Conservation (phyloP, 1,284 basidiomycete genomes). For the Neotropicomus parvogracilis region DNA sequence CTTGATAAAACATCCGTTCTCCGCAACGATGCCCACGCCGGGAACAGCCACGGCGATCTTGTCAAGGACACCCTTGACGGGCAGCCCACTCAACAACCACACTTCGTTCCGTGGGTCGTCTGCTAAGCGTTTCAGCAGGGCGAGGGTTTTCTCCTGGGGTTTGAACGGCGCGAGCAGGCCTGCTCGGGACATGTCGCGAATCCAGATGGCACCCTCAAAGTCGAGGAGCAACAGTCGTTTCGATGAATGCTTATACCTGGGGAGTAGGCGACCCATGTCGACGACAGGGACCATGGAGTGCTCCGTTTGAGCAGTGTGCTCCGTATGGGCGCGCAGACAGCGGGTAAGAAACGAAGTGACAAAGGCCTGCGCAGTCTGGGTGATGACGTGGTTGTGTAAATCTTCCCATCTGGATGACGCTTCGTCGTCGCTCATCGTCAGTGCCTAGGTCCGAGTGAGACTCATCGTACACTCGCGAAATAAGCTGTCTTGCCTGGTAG, state of each 20-base stretch:
- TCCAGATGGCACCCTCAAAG: conserved; percentile 76
- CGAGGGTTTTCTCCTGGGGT: conserved; percentile 53
- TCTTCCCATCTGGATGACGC: conserved; percentile 78
- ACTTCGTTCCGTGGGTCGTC: conserved; percentile 72
- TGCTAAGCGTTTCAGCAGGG: conserved; percentile 57
- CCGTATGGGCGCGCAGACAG: conserved; percentile 64
- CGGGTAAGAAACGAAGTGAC: conserved; percentile 76
- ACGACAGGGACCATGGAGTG: conserved; percentile 45
- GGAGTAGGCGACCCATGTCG: conserved; percentile 50
- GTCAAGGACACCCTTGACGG: conserved; percentile 60
- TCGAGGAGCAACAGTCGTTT: conserved; percentile 73
- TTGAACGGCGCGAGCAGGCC: conserved; percentile 45
- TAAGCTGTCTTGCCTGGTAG: conserved; percentile 38
- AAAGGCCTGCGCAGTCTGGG: conserved; percentile 84
- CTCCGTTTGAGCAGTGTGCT: conserved; percentile 45
- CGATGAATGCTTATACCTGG: conserved; percentile 58
- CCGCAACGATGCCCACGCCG: conserved; percentile 77
- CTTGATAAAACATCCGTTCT: conserved; percentile 86
- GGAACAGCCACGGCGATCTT: conserved; percentile 59
- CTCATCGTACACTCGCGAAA: neutral
- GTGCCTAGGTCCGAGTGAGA: conserved; percentile 39
- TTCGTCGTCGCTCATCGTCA: conserved; percentile 77
- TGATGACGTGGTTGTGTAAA: conserved; percentile 80
- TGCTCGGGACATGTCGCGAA: conserved; percentile 47
- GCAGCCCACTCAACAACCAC: conserved; percentile 78